Evolutionary conservation across 148 eudicot species (phyloP).

Genomic region (Rhododendron kiyosumense): DNA sequence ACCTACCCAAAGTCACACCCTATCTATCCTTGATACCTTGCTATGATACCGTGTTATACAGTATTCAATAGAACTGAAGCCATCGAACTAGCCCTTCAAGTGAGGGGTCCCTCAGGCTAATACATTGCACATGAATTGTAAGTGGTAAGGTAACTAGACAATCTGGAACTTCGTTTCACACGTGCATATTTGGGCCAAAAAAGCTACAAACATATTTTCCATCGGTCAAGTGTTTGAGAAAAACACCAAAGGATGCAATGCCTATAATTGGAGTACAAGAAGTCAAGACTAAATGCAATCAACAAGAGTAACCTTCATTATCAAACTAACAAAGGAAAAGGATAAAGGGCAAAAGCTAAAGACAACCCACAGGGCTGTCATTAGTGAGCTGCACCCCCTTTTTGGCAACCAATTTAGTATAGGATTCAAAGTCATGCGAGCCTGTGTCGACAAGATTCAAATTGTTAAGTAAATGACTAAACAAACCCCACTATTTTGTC

Average conservation of each 20-base stretch:
- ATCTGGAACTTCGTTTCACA: neutral
- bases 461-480: too few relatives aligned
- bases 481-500: too few relatives aligned
- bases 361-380: neutral
- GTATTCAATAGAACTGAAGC: too few relatives aligned
- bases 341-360: neutral
- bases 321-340: neutral
- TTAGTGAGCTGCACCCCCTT: neutral
- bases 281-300: neutral
- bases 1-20: neutral
- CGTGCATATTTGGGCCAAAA: neutral
- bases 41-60: too few relatives aligned
- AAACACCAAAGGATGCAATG: neutral
- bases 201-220: neutral
- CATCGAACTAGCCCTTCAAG: too few relatives aligned
- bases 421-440: too few relatives aligned
- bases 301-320: neutral
- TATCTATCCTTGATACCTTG: too few relatives aligned
- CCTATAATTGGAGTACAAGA: neutral
- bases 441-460: too few relatives aligned
- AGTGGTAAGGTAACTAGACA: neutral
- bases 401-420: neutral
- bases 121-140: neutral
- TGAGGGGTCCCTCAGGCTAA: neutral
- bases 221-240: neutral